Conservation (phyloP, 2,329 filamentous ascomycete species). For the Aureobasidium leucospermi region DNA sequence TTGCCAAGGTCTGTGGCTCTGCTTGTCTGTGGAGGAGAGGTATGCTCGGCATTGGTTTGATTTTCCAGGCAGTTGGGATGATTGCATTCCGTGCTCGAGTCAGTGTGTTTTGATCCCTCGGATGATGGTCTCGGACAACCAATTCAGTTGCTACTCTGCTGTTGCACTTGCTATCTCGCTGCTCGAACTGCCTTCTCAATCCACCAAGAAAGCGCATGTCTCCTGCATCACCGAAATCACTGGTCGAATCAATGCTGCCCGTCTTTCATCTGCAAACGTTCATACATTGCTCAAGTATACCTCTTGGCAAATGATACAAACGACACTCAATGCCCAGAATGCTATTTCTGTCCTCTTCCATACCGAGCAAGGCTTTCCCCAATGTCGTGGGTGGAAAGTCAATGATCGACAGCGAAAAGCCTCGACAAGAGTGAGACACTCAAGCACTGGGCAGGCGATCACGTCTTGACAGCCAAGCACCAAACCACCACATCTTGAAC, state of each 20-base stretch:
- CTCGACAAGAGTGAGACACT: not conserved
- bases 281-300: not conserved
- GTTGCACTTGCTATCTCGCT: not conserved
- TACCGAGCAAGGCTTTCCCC: not conserved
- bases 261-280: not conserved
- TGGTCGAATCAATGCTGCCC: no score
- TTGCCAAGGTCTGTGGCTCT: not conserved
- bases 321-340: no score
- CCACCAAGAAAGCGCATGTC: no score
- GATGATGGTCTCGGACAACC: not conserved
- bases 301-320: not conserved
- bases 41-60: not conserved
- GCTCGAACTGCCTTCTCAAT: no score
- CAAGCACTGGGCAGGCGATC: not conserved
- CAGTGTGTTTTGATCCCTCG: not conserved
- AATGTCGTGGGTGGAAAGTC: not conserved
- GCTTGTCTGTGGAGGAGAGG: not conserved
- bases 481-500: no score
- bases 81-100: not conserved
- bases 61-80: not conserved
- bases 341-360: not conserved
- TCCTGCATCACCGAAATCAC: no score
- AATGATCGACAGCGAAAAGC: not conserved
- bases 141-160: not conserved
- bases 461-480: not conserved